These are phyloP conservation scores for Paratinospora sagittata DNA, from an alignment of 164 flowering plant genomes.

Conservation along the genomic window DNA sequence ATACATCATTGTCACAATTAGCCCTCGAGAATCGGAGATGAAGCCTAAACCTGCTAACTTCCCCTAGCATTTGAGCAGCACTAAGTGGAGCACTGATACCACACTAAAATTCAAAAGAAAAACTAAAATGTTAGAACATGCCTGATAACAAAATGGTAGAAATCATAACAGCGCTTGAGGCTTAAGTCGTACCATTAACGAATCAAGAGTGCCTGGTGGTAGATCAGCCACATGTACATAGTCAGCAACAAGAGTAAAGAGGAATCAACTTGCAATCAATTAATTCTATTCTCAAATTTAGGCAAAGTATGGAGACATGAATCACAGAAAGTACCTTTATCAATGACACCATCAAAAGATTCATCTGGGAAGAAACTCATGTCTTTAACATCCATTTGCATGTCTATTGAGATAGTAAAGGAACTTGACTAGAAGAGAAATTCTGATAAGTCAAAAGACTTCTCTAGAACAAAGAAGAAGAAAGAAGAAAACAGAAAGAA, in stretches of 20 bases:
- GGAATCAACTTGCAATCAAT: conserved; percentile 18
- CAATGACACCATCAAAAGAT: conserved; percentile 68
- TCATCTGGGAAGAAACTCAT: conserved; percentile 85
- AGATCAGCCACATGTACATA: conserved; percentile 16
- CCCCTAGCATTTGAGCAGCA: conserved; percentile 84
- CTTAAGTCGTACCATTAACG: conserved; percentile 74
- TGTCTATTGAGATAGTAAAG: conserved; percentile 43
- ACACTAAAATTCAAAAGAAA: conserved; percentile 47
- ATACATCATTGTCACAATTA: conserved; percentile 19
- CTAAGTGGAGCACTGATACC: conserved; percentile 75
- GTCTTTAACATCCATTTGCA: conserved; percentile 95
- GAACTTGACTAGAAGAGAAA: conserved; percentile 7
- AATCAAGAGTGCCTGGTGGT: conserved; percentile 81
- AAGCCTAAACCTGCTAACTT: conserved; percentile 86
- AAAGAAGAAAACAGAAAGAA: background rate
- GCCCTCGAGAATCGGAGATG: conserved; percentile 24
- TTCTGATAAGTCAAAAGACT: background rate
- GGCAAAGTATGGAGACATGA: background rate
- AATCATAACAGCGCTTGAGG: conserved; percentile 12
- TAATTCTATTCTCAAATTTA: background rate
- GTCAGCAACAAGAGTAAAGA: conserved; percentile 17
- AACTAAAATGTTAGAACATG: conserved; percentile 18
- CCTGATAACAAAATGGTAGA: conserved; percentile 12
- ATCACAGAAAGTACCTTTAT: conserved; percentile 53
- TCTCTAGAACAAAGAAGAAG: conserved; percentile 1